Conservation (phyloP, 1,139 yeast species). For the Diutina ranongensis region DNA sequence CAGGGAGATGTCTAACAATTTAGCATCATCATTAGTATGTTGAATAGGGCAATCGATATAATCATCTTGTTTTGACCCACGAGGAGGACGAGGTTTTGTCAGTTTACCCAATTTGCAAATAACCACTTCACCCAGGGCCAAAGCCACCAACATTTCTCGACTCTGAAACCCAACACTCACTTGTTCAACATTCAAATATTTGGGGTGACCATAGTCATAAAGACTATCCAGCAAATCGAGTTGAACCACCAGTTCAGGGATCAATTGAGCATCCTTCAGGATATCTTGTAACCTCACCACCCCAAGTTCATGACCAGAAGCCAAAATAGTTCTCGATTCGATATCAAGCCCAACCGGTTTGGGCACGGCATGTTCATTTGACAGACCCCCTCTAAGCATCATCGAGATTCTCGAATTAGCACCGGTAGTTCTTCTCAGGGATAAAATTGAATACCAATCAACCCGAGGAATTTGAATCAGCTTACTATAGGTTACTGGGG, state of each 20-base stretch:
- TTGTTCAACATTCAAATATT: constrained; percentile 34
- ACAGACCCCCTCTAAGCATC: constrained; percentile 68
- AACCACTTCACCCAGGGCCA: constrained; percentile 63
- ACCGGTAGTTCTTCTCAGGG: constrained; percentile 18
- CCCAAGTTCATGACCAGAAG: constrained; percentile 80
- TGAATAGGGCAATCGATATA: constrained; percentile 21
- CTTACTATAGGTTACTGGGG: constrained; percentile 49
- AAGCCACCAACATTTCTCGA: constrained; percentile 65
- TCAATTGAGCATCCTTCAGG: constrained; percentile 63
- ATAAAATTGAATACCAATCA: constrained; percentile 69
- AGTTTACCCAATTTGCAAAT: constrained; percentile 58
- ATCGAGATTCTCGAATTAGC: constrained; percentile 26
- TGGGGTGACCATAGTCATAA: constrained; percentile 18
- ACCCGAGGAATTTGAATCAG: constrained; percentile 48
- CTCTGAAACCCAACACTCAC: constrained; percentile 70
- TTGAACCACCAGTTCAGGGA: constrained; percentile 32
- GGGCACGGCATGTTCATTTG: constrained; percentile 19
- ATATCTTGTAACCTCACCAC: constrained; percentile 72
- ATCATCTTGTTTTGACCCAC: constrained; percentile 13
- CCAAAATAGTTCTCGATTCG: constrained; percentile 44
- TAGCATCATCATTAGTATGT: constrained; percentile 27
- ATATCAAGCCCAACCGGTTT: constrained; percentile 46
- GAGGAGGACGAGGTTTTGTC: constrained; percentile 7
- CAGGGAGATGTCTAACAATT: constrained; percentile 20
- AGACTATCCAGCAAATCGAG: constrained; percentile 26